These are phyloP conservation scores for Astragalus membranaceus DNA, from an alignment of 306 rosid species.

Conservation along the genomic window DNA sequence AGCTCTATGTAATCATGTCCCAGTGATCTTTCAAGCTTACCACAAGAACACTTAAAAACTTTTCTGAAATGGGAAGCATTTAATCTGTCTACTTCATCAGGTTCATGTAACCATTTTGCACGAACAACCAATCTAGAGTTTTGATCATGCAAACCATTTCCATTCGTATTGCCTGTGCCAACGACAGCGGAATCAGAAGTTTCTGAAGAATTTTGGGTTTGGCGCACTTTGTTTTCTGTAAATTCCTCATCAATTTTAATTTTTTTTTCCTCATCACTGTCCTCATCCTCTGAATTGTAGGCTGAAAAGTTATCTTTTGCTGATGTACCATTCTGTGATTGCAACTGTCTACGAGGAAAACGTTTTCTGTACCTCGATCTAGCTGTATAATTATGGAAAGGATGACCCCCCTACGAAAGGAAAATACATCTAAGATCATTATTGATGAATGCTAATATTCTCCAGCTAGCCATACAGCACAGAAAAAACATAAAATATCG, in stretches of 20 bases:
- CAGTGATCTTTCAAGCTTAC: conserved; percentile 53
- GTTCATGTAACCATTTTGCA: conserved; percentile 85
- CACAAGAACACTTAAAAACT: conserved; percentile 60
- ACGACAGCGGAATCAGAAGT: conserved; percentile 2
- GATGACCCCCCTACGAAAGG: conserved; percentile 66
- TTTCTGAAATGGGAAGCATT: conserved; percentile 84
- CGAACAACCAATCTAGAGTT: conserved; percentile 29
- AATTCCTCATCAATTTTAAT: conserved; percentile 8
- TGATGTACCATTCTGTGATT: conserved; percentile 16
- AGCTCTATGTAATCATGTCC: conserved; percentile 53
- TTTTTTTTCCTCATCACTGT: conserved; percentile 46
- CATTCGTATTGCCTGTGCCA: conserved; percentile 23
- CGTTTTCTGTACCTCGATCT: conserved; percentile 65
- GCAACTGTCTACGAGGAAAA: conserved; percentile 27
- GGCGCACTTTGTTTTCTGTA: conserved; percentile 1
- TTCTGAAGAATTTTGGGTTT: conserved; percentile 21
- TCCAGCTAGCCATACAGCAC: background rate
- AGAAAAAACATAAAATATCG: background rate
- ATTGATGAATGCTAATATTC: conserved; percentile 7
- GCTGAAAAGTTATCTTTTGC: conserved; percentile 18
- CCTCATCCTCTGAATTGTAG: conserved; percentile 42
- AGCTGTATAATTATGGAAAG: conserved; percentile 89
- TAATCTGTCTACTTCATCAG: conserved; percentile 69
- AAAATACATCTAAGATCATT: conserved; percentile 4
- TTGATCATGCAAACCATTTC: conserved; percentile 27